Evolutionary conservation across 2,329 filamentous ascomycete genomes (phyloP), one percentile per base, ranked within the genome.

Genomic region (Fusarium pseudograminearum): DNA sequence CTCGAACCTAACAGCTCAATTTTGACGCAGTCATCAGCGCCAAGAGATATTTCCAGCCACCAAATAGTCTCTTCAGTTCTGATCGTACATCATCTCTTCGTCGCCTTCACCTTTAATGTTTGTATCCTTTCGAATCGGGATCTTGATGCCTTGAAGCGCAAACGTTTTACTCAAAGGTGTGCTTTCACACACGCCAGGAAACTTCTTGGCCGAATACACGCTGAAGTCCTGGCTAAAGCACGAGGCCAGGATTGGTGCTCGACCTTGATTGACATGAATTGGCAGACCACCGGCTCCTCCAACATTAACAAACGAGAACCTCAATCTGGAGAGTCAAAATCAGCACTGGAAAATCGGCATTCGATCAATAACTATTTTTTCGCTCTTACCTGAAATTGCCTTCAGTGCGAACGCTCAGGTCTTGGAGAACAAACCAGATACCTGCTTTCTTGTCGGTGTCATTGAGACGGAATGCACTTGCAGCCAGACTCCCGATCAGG

Each of bases 151-250:
- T 76, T 99, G 96, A 3, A 88, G 86, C 5, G 96, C 95, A 81
- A 99, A 98, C 66, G 90, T 93, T 80, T 97, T 97, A 85, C 94
- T 98, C 20, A 98, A 83, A 6, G 89, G 82, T 0, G 96, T 99
- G 79, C 92, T 97, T 78, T 98, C 95, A 61, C 97, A 97, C 2
- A 99, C 96, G 41, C 96, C 96, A 0, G 96, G 96, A 80, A 99
- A 99, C 76, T 98, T 98, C 86, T 99, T 99, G 48, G 96, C 96
- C 4, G 93, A 97, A 81, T 91, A 98, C 31, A 99, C 96, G 56
- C 93, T 93, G 83, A 99, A 98, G 4, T 90, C 86, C 7, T 97
- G 92, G 48, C 93, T 97, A 80, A 95, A 98, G 73, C 90, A 91
- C 11, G 90, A 91, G 1, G 95, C 94, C 20, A 98, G 86, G 15